phyloP scores from a whole-genome alignment of 2,329 filamentous ascomycete genomes.

The Dothistroma septosporum region DNA sequence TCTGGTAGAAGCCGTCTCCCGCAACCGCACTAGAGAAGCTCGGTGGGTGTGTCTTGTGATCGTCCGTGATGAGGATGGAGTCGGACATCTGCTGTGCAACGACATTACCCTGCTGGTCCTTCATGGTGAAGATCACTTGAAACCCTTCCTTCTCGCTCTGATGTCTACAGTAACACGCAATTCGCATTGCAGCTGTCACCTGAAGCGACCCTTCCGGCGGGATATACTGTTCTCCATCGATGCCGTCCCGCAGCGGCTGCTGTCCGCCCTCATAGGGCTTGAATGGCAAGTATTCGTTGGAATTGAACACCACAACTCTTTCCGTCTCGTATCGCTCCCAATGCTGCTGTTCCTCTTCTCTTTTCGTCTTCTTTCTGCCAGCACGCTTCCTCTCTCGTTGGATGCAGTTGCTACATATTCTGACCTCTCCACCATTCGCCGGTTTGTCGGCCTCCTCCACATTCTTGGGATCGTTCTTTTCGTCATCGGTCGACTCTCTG shows the following conservation, averaged over 20 bases:
- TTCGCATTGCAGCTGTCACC: slow-evolving; percentile 86
- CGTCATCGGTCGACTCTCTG: slow-evolving; percentile 34
- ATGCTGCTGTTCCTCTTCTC: slow-evolving; percentile 83
- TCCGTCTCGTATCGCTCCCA: slow-evolving; percentile 78
- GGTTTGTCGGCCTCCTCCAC: slow-evolving; percentile 65
- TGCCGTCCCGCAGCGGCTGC: slow-evolving; percentile 25
- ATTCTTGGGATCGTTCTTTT: slow-evolving; percentile 46
- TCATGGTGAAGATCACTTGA: slow-evolving; percentile 89
- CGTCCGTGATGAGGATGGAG: slow-evolving; percentile 94
- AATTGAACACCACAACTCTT: slow-evolving; percentile 87
- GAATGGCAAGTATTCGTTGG: slow-evolving; percentile 81
- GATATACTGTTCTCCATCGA: slow-evolving; percentile 27
- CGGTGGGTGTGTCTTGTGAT: slow-evolving; percentile 77
- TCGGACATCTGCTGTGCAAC: slow-evolving; percentile 80
- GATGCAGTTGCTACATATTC: slow-evolving; percentile 89
- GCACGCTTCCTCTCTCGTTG: slow-evolving; percentile 86
- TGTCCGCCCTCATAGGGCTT: slow-evolving; percentile 50
- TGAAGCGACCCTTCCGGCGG: slow-evolving; percentile 61
- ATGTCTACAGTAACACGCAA: slow-evolving; percentile 94
- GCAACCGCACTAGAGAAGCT: slow-evolving; percentile 29
- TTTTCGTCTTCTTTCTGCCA: slow-evolving; percentile 87
- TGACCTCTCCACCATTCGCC: slow-evolving; percentile 86
- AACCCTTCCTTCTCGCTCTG: slow-evolving; percentile 92
- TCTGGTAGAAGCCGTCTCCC: slow-evolving; percentile 27
- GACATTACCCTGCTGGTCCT: slow-evolving; percentile 70